phyloP scores from a whole-genome alignment of 805 yeast genomes.

The Schwanniomyces pseudopolymorphus region DNA sequence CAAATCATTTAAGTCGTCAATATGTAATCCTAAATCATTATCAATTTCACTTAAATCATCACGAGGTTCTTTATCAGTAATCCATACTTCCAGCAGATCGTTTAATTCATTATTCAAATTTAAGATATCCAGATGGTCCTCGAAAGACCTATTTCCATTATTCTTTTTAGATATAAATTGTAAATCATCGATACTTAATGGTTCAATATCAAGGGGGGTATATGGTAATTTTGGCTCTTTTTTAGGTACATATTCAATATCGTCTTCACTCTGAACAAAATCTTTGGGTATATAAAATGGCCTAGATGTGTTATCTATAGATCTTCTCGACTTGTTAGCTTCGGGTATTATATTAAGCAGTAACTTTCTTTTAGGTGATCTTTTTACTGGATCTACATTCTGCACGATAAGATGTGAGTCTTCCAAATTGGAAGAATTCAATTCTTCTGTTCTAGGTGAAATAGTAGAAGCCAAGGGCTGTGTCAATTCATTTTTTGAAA shows the following conservation, averaged over 20 bases:
- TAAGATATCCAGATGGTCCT: conserved; percentile 6
- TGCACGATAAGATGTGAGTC: conserved; percentile 7
- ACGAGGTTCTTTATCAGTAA: background rate
- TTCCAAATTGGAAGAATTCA: conserved; percentile 14
- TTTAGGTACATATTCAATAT: conserved; percentile 50
- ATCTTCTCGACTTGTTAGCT: background rate
- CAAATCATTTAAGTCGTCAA: conserved; percentile 33
- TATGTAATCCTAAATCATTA: conserved; percentile 28
- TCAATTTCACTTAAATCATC: background rate
- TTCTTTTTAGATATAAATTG: conserved; percentile 7
- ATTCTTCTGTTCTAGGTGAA: conserved; percentile 6
- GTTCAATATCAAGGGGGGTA: conserved; percentile 46
- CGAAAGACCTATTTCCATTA: conserved; percentile 12
- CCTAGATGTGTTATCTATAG: conserved; percentile 1
- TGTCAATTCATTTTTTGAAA: conserved; percentile 1
- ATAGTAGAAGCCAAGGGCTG: conserved; percentile 6
- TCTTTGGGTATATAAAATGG: conserved; percentile 14
- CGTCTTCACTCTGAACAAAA: conserved; percentile 31
- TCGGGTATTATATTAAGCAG: background rate
- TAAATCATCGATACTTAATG: conserved; percentile 28
- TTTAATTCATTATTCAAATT: conserved; percentile 7
- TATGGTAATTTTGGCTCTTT: conserved; percentile 38
- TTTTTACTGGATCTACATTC: conserved; percentile 32
- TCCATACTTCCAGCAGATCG: background rate
- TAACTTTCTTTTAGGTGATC: background rate